Evolutionary conservation across 2,329 filamentous ascomycete species (phyloP), one percentile per base, ranked within the genome.

Genomic region (Fusarium burgessii): DNA sequence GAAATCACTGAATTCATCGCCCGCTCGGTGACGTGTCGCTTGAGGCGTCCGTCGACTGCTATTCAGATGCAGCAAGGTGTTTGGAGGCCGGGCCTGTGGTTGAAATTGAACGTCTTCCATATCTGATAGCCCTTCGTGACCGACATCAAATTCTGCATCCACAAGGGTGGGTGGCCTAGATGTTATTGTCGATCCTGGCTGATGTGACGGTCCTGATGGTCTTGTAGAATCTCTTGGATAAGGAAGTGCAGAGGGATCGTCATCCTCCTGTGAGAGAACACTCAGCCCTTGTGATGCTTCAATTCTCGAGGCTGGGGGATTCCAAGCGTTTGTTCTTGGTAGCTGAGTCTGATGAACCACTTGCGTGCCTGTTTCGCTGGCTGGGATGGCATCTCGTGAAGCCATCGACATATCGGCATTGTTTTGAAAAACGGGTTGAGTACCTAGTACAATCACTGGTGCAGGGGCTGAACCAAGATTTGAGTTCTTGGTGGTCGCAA

Each of bases 291-390:
- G 59, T 5, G 71, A 62, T 18, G 67, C 40, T 40, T 65, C 70
- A n/a, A 71, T 62, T 32, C 61, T 56, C n/a, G 66, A 65, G 10
- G 65, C 70, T 25, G 74, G 60, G 23, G 72, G 65, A 29, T 75
- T 77, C 72, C 77, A 71, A 10, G 65, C 56, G 42, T 75, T 73
- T n/a, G 58, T 59, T 35, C 70, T 68, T 13, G 81, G 79, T 25
- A 85, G 71, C 58, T 88, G 87, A 2, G 87, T 88, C 72, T 88
- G 86, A 23, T 84, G 81, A 23, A 88, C 82, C 20, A 88, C 80
- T 66, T 89, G 84, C 2, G 84, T 83, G 15, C 79, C 80, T 29
- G 77, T 77, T 40, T 80, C 78, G 3, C 77, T 74, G 18, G 74
- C 72, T 15, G 77, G 36, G 5, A 78, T 76, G 12, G 73, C 76